These are phyloP conservation scores for Zasmidium citrigriseum DNA, from an alignment of 2,329 filamentous ascomycete genomes.

Conservation along the genomic window DNA sequence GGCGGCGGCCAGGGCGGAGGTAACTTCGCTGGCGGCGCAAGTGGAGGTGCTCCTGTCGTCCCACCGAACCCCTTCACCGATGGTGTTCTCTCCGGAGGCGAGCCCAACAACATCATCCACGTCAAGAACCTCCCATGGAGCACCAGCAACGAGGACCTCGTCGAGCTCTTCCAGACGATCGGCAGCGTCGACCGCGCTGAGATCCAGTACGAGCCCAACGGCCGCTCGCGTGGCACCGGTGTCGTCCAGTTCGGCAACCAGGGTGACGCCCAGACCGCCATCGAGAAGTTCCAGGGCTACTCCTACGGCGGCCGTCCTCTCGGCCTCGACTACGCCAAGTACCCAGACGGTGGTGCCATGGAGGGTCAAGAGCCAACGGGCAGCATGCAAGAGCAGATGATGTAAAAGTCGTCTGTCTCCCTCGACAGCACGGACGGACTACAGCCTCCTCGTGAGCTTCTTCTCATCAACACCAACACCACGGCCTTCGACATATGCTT, in stretches of 20 bases:
- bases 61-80: constrained; percentile 89
- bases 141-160: constrained; percentile 94
- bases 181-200: constrained; percentile 98
- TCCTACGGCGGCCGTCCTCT: constrained; percentile 95
- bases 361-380: constrained; percentile 71
- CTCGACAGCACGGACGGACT: not conserved
- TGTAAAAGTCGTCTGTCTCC: constrained; percentile 62
- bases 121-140: constrained; percentile 99
- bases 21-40: constrained; percentile 37
- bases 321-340: constrained; percentile 91
- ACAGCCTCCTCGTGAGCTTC: not conserved
- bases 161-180: constrained; percentile 96
- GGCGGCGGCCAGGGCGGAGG: constrained; percentile 34
- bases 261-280: constrained; percentile 87
- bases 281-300: constrained; percentile 96
- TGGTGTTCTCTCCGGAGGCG: constrained; percentile 81
- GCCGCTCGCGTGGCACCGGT: constrained; percentile 89
- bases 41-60: constrained; percentile 49
- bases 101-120: constrained; percentile 82
- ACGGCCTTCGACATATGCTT: not conserved
- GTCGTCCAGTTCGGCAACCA: constrained; percentile 89
- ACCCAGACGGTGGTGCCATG: constrained; percentile 78
- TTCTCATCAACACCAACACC: not conserved
- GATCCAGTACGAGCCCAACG: constrained; percentile 97
- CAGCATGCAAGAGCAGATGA: constrained; percentile 97